Base-by-base conservation (phyloP, 768 basidiomycete genomes). In the Amanita pallidorosea region DNA sequence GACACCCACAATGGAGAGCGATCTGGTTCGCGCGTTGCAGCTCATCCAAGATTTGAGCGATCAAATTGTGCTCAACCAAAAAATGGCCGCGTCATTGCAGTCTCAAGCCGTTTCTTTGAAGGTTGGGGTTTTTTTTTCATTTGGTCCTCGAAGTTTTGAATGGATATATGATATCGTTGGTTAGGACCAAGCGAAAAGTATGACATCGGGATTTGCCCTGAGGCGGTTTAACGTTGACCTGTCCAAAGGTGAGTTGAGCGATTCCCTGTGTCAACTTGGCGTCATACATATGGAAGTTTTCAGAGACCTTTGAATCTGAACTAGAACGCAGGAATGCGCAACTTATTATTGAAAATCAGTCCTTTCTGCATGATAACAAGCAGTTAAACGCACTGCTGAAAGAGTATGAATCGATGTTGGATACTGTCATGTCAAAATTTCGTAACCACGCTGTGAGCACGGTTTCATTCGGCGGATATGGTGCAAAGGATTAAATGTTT, bases 401-500 rank as follows among this genome's bases (percentile, higher is more conserved):
- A 61, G 96, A 99, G 65, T 95, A 98, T 63, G 94, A 98, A 64
- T 73, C 74, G 49, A 96, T 94, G 3, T 77, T 99, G 72, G 94
- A 97, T 59, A 93, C 83, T 25, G 88, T 98, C 62, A 98, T 99
- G 96, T 70, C 81, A 47, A 97, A 97, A 67, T 97, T 98, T 64
- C 77, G 94, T 53, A 85, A 83, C 53, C 86, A 97, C 61, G 83
- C 90, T 11, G 93, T 95, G 59, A 60, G 89, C 75, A 17, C 17
- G 43, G 43, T 53, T n/a, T 31, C 42, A 5, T 47, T 13, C 25
- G 12, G 22, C 31, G 41, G n/a, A n/a, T 11, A 15, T 47, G 52
- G 47, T n/a, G 41, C 48, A 53, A 29, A n/a, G 31, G 54, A 50
- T 47, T 45, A 44, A 31, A 53, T 45, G 53, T 49, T 25, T 33